Evolutionary conservation across 345 rosid genomes (phyloP), one percentile per base, ranked within the genome.

Genomic region (Reutealis trisperma): DNA sequence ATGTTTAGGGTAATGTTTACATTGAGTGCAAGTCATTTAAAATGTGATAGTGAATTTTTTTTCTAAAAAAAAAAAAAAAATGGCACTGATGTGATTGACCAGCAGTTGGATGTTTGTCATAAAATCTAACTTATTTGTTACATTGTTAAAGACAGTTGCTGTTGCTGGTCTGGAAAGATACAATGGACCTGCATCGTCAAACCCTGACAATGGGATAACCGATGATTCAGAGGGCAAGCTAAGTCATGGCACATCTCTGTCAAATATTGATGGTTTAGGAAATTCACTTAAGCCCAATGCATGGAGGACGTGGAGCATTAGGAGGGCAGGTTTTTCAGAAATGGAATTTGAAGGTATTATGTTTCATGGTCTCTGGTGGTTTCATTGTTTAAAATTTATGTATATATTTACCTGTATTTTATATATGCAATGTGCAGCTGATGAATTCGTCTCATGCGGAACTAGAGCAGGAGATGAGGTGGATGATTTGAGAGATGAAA

Each of bases 231-330:
- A 49, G 64, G 70, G 34, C 49, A 72, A 69, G 61, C 57, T 74
- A 65, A 79, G 73, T 82, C 82, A 80, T 63, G 51, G 75, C 45
- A 75, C 77, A 24, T 57, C 87, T 72, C 70, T 70, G 25, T 78
- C 84, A 47, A 75, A 87, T 32, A 76, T 62, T 52, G 81, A 65
- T 78, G 77, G 77, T 76, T 79, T 78, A 11, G 74, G 73, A 74
- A 78, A 77, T 74, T 82, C 88, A 30, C 69, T 72, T 76, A 80
- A 84, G 78, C 85, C 88, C 30, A 90, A 84, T 67, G 76, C 76
- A 30, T 92, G 98, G 98, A 93, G 93, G 76, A 83, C 85, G 21
- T 89, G 97, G 98, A 90, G 90, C 88, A 81, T 81, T 83, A 85
- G 82, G 72, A 87, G 94, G 81, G 88, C 95, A 61, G 94, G 87